Evolutionary conservation across 768 basidiomycete species (phyloP), one percentile per base, ranked within the genome.

Genomic region (Russula vinacea): DNA sequence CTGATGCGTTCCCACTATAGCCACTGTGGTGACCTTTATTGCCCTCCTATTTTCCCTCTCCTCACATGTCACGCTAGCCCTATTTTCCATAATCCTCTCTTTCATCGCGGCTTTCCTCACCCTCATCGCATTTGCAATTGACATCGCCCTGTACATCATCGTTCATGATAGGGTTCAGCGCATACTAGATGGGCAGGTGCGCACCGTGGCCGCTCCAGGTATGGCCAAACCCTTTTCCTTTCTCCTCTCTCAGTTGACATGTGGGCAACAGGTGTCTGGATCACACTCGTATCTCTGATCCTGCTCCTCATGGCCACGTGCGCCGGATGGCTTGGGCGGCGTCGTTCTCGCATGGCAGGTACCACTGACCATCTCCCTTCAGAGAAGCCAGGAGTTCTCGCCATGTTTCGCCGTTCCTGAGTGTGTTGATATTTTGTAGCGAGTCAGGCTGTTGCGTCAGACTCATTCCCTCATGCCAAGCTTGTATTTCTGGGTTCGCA

Each of bases 71-170:
- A 76, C 77, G 9, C 45, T 78, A 24, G 77, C 73, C 16, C 74
- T 84, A 24, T 39, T 82, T 53, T 74, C 83, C 0, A 78, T 80
- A 17, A 71, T 83, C 56, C 57, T 76, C 2, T 79, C 90, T 14
- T 89, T 89, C 80, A 77, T 91, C 59, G 88, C 88, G 10, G 86
- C 88, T 0, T 64, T 81, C 24, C 71, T 92, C 50, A 83, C 89
- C 3, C 76, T 91, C 60, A 83, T 91, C 66, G 85, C 89, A 1
- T 90, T 92, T 70, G 82, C 83, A 47, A 83, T 89, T 72, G 89
- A 93, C 73, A 86, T 92, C 64, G 87, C 88, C 16, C 81, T 93
- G 35, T 87, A 78, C 70, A 84, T 78, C 2, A 84, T 79, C 62
- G 79, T 86, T 57, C 84, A 82, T 71, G 78, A 86, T 57, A 77